A percentile compares a stretch with the other conserved stretches of the same genome.
These are phyloP conservation scores for Leccinum aurantiacum DNA, from an alignment of 768 basidiomycete species.

Conservation along the genomic window DNA sequence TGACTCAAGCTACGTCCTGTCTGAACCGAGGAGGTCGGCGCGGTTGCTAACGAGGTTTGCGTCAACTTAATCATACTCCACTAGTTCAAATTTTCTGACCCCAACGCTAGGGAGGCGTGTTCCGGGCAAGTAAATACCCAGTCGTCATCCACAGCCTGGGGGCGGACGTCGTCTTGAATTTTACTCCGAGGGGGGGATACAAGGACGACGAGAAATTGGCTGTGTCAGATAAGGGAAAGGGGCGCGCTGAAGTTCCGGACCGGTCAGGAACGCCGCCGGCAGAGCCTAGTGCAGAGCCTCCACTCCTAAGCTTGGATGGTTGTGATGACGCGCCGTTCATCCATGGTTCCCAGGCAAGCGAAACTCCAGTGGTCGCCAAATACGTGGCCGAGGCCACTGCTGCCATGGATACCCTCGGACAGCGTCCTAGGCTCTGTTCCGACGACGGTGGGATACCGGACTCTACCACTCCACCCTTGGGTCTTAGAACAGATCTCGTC, in stretches of 20 bases:
- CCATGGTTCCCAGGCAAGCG: background rate
- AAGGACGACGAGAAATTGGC: background rate
- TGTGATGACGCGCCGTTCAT: background rate
- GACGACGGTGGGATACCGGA: background rate
- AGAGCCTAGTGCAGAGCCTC: constrained; percentile 1
- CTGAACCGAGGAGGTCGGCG: no score
- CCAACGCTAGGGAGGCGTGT: constrained; percentile 22
- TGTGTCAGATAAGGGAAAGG: constrained; percentile 15
- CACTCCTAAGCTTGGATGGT: background rate
- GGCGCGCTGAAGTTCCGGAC: constrained; percentile 7
- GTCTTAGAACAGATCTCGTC: background rate
- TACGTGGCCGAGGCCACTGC: background rate
- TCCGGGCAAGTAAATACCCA: constrained; percentile 24
- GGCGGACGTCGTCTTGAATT: constrained; percentile 21
- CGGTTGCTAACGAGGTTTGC: no score
- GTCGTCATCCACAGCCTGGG: constrained; percentile 29
- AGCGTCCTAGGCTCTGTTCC: background rate
- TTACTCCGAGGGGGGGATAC: constrained; percentile 30
- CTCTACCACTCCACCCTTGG: background rate
- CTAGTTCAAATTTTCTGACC: constrained; percentile 1
- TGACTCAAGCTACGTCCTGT: no score
- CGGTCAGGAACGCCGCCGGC: constrained; percentile 4
- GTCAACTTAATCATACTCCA: no score
- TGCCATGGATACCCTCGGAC: constrained; percentile 13
- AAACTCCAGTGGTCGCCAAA: constrained; percentile 5